Percentiles rank a stretch among this genome's conserved stretches.
These are phyloP conservation scores for Arxiozyma slooffiae DNA, from an alignment of 1,139 yeast species.

Conservation along the genomic window DNA sequence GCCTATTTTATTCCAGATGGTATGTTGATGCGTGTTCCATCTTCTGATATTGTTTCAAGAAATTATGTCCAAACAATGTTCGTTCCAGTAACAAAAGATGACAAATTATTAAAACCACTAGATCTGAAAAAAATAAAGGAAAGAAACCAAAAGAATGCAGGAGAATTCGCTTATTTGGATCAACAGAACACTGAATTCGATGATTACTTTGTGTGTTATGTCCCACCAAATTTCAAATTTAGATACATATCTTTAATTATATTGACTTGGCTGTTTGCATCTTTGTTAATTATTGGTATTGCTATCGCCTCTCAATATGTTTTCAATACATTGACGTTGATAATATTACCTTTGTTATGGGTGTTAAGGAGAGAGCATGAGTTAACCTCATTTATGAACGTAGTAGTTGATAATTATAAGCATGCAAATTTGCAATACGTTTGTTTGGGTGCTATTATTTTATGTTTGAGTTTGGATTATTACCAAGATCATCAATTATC, in stretches of 20 bases:
- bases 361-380: slow-evolving; percentile 5
- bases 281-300: slow-evolving; percentile 37
- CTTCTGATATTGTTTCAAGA: slow-evolving; percentile 63
- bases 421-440: slow-evolving; percentile 18
- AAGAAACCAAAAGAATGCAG: slow-evolving; percentile 28
- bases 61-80: slow-evolving; percentile 56
- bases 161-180: slow-evolving; percentile 47
- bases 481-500: slow-evolving; percentile 13
- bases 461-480: slow-evolving; percentile 15
- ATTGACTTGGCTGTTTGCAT: slow-evolving; percentile 63
- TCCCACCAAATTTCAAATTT: slow-evolving; percentile 66
- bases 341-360: slow-evolving; percentile 9
- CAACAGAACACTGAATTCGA: slow-evolving; percentile 42
- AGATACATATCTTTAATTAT: slow-evolving; percentile 50
- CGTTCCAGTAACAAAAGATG: slow-evolving; percentile 75
- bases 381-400: not conserved
- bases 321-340: slow-evolving; percentile 31
- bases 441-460: slow-evolving; percentile 18
- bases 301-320: slow-evolving; percentile 32
- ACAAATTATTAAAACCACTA: slow-evolving; percentile 45
- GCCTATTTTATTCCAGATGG: slow-evolving; percentile 73
- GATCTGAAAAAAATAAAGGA: slow-evolving; percentile 32
- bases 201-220: slow-evolving; percentile 66
- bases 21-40: slow-evolving; percentile 74
- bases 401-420: slow-evolving; percentile 5